Base-by-base conservation (phyloP, 2,329 filamentous ascomycete genomes). In the Byssothecium circinans region DNA sequence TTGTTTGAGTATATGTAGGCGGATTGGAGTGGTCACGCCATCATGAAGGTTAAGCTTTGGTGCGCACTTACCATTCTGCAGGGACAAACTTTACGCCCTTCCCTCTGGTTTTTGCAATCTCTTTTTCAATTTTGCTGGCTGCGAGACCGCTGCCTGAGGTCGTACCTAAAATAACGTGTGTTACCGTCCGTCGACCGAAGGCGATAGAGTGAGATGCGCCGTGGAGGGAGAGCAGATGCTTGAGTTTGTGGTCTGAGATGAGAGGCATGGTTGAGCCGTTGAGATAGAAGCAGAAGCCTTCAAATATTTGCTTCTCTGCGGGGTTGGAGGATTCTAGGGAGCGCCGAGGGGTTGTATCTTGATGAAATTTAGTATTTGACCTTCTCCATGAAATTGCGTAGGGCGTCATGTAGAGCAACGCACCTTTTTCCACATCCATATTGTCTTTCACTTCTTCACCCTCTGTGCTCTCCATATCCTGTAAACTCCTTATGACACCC, bases 221-320 rank as follows among this genome's bases (percentile, higher is more conserved):
- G 64, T 95, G 83, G 47, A 84, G 78, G 4, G 80, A 82, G 30
- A 96, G 79, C 14, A 95, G 70, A 45, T 85, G 84, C 75, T 94
- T 95, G 47, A 96, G 80, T 66, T 83, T 87, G 74, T 95, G 88
- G 69, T 96, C 91, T 12, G 89, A 95, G 52, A 96, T 81, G 19
- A 83, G 71, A 1, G 91, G 91, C 50, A 85, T 81, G 2, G 90
- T 95, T 57, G 88, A 91, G 51, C 91, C 91, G 70, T 96, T 96
- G 70, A 96, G 81, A 73, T 92, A 94, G 60, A 96, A 81, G 42
- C 82, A 85, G 18, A 91, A 78, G 14, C 84, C 82, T 36, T 81
- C 73, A 66, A 96, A 91, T 43, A 95, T 80, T 38, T 75, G 67
- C 37, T 61, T 69, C 30, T 64, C 37, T 12, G 33, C 39, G 12